Conservation (phyloP, 768 basidiomycete species). For the Mycena sanguinolenta region DNA sequence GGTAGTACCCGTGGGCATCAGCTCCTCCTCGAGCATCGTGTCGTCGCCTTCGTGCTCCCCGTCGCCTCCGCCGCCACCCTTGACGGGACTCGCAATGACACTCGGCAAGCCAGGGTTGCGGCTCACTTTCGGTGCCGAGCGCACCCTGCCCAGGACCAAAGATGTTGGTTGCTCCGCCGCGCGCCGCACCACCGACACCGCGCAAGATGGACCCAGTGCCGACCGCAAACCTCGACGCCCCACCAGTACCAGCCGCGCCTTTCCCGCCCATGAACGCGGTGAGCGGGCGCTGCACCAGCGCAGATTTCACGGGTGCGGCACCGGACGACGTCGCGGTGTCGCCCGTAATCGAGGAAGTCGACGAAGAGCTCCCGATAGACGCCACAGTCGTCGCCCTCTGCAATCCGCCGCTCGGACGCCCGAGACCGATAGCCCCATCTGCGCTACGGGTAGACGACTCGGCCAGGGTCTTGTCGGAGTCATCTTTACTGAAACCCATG, state of each 20-base stretch:
- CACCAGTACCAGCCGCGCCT: constrained; percentile 2
- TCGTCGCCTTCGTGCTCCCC: constrained; percentile 21
- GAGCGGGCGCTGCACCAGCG: constrained; percentile 28
- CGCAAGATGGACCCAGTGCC: constrained; percentile 34
- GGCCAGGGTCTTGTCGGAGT: constrained; percentile 35
- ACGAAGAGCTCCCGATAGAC: constrained; percentile 29
- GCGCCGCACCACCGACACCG: constrained; percentile 33
- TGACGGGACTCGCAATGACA: constrained; percentile 62
- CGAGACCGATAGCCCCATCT: constrained; percentile 38
- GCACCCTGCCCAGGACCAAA: constrained; percentile 40
- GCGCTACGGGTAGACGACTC: constrained; percentile 33
- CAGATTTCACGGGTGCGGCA: constrained; percentile 19
- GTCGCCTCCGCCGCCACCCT: constrained; percentile 44
- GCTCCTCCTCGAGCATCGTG: constrained; percentile 42
- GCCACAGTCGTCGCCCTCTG: constrained; percentile 33
- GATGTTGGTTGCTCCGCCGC: constrained; percentile 27
- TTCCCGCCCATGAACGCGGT: constrained; percentile 31
- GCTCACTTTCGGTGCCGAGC: constrained; percentile 41
- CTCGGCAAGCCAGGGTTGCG: constrained; percentile 59
- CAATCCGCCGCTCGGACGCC: constrained; percentile 31
- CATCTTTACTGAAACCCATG: constrained; percentile 70
- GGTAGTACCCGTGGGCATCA: constrained; percentile 33
- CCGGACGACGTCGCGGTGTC: constrained; percentile 16
- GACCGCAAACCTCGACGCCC: constrained; percentile 24
- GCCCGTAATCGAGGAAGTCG: constrained; percentile 18